These are phyloP conservation scores for Quercus parvula DNA, from an alignment of 306 rosid species.

Conservation along the genomic window DNA sequence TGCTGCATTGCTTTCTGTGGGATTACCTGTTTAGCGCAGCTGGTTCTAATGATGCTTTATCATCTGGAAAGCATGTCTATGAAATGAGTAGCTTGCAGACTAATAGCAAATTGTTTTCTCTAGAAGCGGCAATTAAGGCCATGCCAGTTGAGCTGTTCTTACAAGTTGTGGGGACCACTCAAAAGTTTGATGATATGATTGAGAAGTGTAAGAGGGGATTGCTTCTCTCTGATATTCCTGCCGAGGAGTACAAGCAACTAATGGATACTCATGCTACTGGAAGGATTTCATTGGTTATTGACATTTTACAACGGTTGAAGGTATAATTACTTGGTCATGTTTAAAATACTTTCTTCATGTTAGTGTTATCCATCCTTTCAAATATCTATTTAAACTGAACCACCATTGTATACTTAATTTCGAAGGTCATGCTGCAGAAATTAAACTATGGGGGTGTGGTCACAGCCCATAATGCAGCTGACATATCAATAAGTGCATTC, in stretches of 20 bases:
- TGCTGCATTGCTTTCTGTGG: conserved; percentile 85
- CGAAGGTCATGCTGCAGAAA: neutral
- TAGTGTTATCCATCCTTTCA: neutral
- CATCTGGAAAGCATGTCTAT: conserved; percentile 25
- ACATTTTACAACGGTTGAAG: conserved; percentile 86
- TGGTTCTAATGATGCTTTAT: conserved; percentile 33
- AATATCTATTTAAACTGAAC: conserved; percentile 14
- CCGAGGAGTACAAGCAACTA: conserved; percentile 59
- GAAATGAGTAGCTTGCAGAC: conserved; percentile 53
- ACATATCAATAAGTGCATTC: neutral
- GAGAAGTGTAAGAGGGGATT: conserved; percentile 81
- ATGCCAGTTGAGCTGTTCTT: conserved; percentile 87
- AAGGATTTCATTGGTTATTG: conserved; percentile 78
- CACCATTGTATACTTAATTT: neutral
- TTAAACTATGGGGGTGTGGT: neutral
- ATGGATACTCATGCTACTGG: conserved; percentile 82
- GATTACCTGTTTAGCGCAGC: conserved; percentile 51
- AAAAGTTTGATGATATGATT: conserved; percentile 64
- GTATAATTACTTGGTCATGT: conserved; percentile 38
- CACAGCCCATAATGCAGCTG: neutral
- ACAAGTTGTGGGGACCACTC: conserved; percentile 83
- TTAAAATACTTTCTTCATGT: conserved; percentile 3
- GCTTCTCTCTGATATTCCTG: conserved; percentile 70
- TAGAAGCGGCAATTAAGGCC: conserved; percentile 63
- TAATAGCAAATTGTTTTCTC: conserved; percentile 59